Evolutionary conservation across 2,329 filamentous ascomycete genomes (phyloP).

Genomic region (Exophiala sideris): DNA sequence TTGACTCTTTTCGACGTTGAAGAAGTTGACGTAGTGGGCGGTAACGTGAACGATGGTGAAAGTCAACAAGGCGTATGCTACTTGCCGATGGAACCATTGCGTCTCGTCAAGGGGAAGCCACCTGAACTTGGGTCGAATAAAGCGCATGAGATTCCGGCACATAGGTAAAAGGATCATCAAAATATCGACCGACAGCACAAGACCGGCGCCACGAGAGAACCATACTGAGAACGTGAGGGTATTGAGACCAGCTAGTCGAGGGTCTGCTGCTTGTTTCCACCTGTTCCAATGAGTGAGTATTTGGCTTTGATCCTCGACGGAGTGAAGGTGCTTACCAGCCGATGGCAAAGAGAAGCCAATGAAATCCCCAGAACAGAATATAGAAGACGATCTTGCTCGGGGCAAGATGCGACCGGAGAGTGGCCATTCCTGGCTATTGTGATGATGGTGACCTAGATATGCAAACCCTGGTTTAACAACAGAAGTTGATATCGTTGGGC

Average conservation of each 20-base stretch:
- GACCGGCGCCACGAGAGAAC: constrained; percentile 89
- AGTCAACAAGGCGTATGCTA: constrained; percentile 82
- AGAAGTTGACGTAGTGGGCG: constrained; percentile 97
- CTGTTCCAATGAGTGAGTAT: constrained; percentile 45
- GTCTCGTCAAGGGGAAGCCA: constrained; percentile 95
- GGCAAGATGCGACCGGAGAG: constrained; percentile 25
- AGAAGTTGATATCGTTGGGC: not conserved
- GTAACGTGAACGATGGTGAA: constrained; percentile 75
- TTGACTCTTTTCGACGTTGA: constrained; percentile 84
- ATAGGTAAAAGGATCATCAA: constrained; percentile 90
- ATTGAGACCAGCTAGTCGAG: constrained; percentile 72
- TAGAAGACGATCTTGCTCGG: constrained; percentile 71
- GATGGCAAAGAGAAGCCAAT: constrained; percentile 73
- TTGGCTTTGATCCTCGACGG: constrained; percentile 23
- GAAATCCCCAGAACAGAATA: constrained; percentile 73
- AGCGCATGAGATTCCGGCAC: constrained; percentile 84
- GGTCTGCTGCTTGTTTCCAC: constrained; percentile 71
- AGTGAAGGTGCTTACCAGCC: constrained; percentile 66
- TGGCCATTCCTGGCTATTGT: constrained; percentile 17
- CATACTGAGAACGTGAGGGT: constrained; percentile 83
- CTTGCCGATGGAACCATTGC: constrained; percentile 92
- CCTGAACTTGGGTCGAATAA: constrained; percentile 78
- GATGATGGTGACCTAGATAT: not conserved
- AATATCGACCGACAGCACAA: constrained; percentile 78
- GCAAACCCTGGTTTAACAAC: not conserved